phyloP scores from a whole-genome alignment of 768 basidiomycete species.

The Lactifluus hygrophoroides region DNA sequence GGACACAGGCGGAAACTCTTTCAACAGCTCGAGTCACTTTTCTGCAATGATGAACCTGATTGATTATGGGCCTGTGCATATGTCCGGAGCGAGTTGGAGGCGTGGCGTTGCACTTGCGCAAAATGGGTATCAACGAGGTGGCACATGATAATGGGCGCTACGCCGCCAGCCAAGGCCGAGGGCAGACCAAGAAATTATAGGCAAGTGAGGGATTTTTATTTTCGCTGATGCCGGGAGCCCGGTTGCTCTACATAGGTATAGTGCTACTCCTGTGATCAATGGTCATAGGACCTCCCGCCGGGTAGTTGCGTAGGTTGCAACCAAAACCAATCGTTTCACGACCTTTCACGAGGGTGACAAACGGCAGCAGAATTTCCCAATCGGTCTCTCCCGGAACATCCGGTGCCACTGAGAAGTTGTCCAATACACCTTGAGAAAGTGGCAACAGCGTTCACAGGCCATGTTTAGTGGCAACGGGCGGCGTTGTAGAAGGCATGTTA shows the following conservation, averaged over 20 bases:
- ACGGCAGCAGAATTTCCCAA: background rate
- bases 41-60: background rate
- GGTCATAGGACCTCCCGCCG: conserved; percentile 6
- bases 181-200: background rate
- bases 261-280: conserved; percentile 1
- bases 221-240: background rate
- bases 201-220: background rate
- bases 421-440: background rate
- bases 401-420: background rate
- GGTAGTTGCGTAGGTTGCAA: background rate
- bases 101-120: conserved; percentile 3
- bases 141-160: conserved; percentile 12
- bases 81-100: background rate
- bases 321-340: background rate
- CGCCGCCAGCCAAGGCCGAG: background rate
- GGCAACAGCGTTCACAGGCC: conserved; percentile 1
- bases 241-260: conserved; percentile 6
- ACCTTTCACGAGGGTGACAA: background rate
- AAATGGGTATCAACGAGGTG: background rate
- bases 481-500: conserved; percentile 2
- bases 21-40: background rate
- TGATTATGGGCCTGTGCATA: background rate
- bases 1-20: background rate
- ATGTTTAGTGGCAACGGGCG: conserved; percentile 5
- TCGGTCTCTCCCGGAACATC: background rate